These are phyloP conservation scores for Linanthus parryae DNA, from an alignment of 148 eudicot genomes.

Conservation along the genomic window DNA sequence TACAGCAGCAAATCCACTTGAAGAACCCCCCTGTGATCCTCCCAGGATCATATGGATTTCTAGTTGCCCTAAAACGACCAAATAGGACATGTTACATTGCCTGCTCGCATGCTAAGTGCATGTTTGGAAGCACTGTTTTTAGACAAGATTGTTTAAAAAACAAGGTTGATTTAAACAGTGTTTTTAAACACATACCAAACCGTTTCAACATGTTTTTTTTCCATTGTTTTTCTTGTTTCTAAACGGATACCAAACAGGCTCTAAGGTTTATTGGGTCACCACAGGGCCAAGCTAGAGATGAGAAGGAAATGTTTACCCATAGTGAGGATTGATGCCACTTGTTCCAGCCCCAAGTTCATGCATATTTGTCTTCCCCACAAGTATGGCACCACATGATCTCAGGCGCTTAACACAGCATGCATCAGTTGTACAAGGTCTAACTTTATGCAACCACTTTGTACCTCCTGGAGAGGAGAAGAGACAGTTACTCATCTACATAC, in stretches of 20 bases:
- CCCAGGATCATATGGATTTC: conserved; percentile 70
- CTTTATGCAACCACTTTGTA: conserved; percentile 88
- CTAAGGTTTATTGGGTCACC: too few relatives aligned
- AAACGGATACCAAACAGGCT: background rate
- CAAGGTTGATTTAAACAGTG: too few relatives aligned
- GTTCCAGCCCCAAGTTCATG: conserved; percentile 97
- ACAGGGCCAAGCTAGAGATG: too few relatives aligned
- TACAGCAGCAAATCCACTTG: conserved; percentile 97
- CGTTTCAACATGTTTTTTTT: too few relatives aligned
- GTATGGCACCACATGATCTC: conserved; percentile 76
- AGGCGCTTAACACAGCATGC: conserved; percentile 74
- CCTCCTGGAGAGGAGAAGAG: too few relatives aligned
- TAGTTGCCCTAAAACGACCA: conserved; percentile 38
- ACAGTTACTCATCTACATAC: too few relatives aligned
- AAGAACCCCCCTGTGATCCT: conserved; percentile 87
- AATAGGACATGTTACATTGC: background rate
- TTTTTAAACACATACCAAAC: too few relatives aligned
- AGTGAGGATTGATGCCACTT: conserved; percentile 99
- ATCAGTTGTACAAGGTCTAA: conserved; percentile 62
- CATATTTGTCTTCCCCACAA: conserved; percentile 97
- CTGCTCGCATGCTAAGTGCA: too few relatives aligned
- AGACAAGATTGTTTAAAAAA: too few relatives aligned
- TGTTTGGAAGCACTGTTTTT: too few relatives aligned
- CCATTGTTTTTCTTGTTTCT: background rate
- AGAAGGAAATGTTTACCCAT: too few relatives aligned